A percentile compares a stretch with the other conserved stretches of the same genome.
Evolutionary conservation across 148 eudicot genomes (phyloP).

Genomic region (Vaccinium vitisidaea): DNA sequence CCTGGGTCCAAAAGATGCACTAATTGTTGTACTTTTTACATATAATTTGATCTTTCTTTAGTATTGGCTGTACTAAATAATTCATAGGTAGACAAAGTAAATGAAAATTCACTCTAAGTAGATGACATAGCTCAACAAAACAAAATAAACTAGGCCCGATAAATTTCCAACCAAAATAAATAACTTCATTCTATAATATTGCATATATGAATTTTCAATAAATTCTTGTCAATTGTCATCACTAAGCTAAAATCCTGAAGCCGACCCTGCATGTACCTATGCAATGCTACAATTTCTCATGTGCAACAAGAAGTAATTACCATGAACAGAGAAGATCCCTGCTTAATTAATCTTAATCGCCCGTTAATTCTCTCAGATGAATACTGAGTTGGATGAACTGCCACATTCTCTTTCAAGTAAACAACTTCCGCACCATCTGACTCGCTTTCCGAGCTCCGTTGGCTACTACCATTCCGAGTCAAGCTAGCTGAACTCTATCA

Average conservation of each 20-base stretch:
- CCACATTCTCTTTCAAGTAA: conserved; percentile 79
- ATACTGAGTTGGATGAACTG: conserved; percentile 91
- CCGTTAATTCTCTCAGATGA: conserved; percentile 92
- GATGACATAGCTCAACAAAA: too few species aligned
- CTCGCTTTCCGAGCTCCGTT: conserved; percentile 50
- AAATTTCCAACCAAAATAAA: background rate
- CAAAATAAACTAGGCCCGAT: background rate
- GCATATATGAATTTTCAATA: too few species aligned
- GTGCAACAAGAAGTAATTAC: conserved; percentile 28
- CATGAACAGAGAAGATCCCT: conserved; percentile 61
- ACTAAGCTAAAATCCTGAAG: background rate
- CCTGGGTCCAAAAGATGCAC: background rate
- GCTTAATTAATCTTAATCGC: conserved; percentile 74
- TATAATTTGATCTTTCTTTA: background rate
- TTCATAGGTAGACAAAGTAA: background rate
- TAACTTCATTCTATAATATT: background rate
- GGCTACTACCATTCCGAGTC: conserved; percentile 38
- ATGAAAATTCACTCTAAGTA: background rate
- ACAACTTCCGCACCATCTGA: conserved; percentile 66
- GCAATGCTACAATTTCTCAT: background rate
- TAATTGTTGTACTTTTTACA: background rate
- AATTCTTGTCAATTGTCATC: background rate
- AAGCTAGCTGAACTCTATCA: conserved; percentile 35
- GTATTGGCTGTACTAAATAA: background rate
- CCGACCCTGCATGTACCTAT: background rate